These are phyloP conservation scores for Podospora conica DNA, from an alignment of 495 filamentous ascomycete genomes.

Conservation along the genomic window DNA sequence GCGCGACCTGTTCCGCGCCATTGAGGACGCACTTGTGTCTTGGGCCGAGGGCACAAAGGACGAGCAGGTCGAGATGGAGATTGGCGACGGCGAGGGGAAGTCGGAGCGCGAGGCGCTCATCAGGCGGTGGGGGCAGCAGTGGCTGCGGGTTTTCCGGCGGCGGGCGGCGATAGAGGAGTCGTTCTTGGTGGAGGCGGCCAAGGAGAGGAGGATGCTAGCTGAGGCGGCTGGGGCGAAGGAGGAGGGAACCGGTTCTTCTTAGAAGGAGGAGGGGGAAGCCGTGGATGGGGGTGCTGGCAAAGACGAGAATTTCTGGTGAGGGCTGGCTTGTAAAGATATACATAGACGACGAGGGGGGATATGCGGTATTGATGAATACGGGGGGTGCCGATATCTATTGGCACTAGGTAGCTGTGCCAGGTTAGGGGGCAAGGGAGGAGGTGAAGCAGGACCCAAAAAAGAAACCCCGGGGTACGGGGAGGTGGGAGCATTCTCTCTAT, in stretches of 20 bases:
- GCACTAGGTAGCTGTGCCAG: too few species aligned
- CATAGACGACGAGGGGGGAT: not conserved
- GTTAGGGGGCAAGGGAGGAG: too few species aligned
- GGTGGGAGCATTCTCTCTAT: too few species aligned
- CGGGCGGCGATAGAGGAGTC: conserved; percentile 81
- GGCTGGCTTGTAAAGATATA: not conserved
- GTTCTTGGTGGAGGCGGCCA: conserved; percentile 40
- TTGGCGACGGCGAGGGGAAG: conserved; percentile 40
- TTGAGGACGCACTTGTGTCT: conserved; percentile 71
- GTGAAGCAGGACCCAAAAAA: too few species aligned
- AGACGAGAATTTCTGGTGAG: not conserved
- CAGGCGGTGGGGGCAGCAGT: conserved; percentile 74
- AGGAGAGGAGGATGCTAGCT: conserved; percentile 17
- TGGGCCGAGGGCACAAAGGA: conserved; percentile 72
- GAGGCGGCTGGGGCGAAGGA: conserved; percentile 2
- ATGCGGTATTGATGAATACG: not conserved
- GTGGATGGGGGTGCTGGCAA: too few species aligned
- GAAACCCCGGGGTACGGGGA: too few species aligned
- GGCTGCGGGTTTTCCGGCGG: conserved; percentile 77
- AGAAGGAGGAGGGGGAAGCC: not conserved
- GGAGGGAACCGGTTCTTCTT: not conserved
- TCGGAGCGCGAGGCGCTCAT: conserved; percentile 57
- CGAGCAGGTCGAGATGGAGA: conserved; percentile 51
- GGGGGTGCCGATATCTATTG: not conserved
- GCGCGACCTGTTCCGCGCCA: conserved; percentile 68